These are phyloP conservation scores for Colletotrichum zoysiae DNA, from an alignment of 2,329 filamentous ascomycete species.

Conservation along the genomic window DNA sequence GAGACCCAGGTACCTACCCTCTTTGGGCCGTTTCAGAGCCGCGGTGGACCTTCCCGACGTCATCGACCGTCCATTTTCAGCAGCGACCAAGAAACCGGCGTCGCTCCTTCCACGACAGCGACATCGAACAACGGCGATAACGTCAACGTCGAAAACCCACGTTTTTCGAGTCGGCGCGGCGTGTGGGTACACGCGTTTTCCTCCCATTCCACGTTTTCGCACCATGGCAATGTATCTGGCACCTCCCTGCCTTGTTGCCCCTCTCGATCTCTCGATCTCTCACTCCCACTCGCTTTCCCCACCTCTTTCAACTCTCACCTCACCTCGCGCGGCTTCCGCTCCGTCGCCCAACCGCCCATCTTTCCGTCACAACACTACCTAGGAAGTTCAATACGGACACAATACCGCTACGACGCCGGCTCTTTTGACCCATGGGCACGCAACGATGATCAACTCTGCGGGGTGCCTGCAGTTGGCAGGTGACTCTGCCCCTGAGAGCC, in stretches of 20 bases:
- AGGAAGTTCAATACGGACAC: background rate
- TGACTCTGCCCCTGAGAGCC: background rate
- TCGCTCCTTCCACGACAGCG: background rate
- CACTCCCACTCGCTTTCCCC: too few species aligned
- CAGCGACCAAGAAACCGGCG: background rate
- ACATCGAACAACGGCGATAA: background rate
- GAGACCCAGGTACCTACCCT: too few species aligned
- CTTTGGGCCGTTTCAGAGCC: constrained; percentile 32
- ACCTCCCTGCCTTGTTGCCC: background rate
- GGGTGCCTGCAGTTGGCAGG: constrained; percentile 30
- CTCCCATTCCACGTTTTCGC: background rate
- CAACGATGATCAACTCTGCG: constrained; percentile 26
- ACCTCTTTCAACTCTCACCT: too few species aligned
- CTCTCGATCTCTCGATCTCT: too few species aligned
- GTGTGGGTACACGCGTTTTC: background rate
- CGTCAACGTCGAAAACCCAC: constrained; percentile 3
- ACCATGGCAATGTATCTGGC: background rate
- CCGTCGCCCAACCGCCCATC: background rate
- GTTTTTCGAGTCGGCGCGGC: background rate
- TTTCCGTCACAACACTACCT: background rate
- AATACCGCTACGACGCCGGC: background rate
- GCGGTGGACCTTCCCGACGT: constrained; percentile 28
- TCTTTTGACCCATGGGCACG: background rate
- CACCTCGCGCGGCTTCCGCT: background rate
- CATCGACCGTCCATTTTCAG: constrained; percentile 13